Evolutionary conservation across 257 asterid species (phyloP), one percentile per base, ranked within the genome.

Genomic region (Jacaranda copaia): DNA sequence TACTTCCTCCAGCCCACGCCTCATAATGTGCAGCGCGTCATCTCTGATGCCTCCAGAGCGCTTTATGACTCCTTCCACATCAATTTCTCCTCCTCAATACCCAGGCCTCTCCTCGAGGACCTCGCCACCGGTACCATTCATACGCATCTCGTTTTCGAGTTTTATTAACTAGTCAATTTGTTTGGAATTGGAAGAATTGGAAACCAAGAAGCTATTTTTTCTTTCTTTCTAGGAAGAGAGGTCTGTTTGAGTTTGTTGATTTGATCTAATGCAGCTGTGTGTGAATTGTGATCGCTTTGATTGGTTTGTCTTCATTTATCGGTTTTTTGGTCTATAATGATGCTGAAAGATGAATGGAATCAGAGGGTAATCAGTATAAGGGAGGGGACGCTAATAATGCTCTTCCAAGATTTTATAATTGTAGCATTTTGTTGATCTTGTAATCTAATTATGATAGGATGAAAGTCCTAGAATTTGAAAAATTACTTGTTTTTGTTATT

Each of bases 61-160:
- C 90, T 93, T 19, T 93, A 96, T 74, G 95, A 93, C 73, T 90
- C 97, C 40, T 90, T 96, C 68, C 99, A 96, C 79, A 87, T 96
- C 83, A 96, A 96, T 78, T 93, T 96, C 94, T 93, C 97, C 20
- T 91, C 97, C 61, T 93, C 97, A 68, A 90, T 96, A 68, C 95
- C 98, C 20, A 82, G 99, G 75, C 90, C 94, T 32, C 90, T 93
- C 77, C 93, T 96, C 46, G 99, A 96, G 85, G 96, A 93, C 81
- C 97, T 96, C 3, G 97, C 99, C 66, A 76, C 97, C 35, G 99
- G 98, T 91, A 78, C 68, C 42, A 19, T 84, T 49, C 58, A 8
- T 65, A 51, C 40, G 58, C 59, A 68, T 74, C 56, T 67, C 8
- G 2, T 18, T 20, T 39, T 0, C 32, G 32, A 16, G 4, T 48